These are phyloP conservation scores for Trypanosoma avium DNA, from an alignment of 208 protist genomes.

Conservation along the genomic window DNA sequence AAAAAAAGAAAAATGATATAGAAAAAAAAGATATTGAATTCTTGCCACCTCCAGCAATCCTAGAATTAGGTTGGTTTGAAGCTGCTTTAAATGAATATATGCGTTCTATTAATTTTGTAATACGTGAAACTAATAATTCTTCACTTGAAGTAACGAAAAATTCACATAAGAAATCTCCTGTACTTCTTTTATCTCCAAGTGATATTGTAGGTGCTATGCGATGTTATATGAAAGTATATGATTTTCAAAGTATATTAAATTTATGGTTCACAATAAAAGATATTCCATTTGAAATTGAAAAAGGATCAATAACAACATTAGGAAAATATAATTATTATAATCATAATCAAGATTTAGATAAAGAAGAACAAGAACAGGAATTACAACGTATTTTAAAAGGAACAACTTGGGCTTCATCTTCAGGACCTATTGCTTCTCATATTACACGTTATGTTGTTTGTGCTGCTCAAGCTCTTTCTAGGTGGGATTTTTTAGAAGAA, in stretches of 20 bases:
- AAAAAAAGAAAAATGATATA: not conserved
- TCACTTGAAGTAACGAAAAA: too few relatives aligned
- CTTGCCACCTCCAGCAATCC: slow-evolving; percentile 23
- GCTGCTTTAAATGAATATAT: slow-evolving; percentile 42
- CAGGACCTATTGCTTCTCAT: slow-evolving; percentile 12
- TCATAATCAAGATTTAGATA: too few relatives aligned
- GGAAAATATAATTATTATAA: not conserved
- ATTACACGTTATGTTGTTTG: slow-evolving; percentile 63
- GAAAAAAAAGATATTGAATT: slow-evolving; percentile 1
- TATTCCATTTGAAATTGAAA: slow-evolving; percentile 11
- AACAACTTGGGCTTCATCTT: not conserved
- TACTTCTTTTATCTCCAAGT: not conserved
- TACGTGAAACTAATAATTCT: too few relatives aligned
- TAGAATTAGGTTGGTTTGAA: slow-evolving; percentile 55
- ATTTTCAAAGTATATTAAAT: slow-evolving; percentile 69
- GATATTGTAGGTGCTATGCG: slow-evolving; percentile 67
- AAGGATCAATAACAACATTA: not conserved
- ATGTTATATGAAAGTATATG: slow-evolving; percentile 57
- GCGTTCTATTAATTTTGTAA: slow-evolving; percentile 14
- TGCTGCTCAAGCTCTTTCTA: slow-evolving; percentile 67
- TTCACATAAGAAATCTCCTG: not conserved
- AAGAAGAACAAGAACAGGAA: not conserved
- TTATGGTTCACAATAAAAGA: slow-evolving; percentile 48
- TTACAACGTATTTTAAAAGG: slow-evolving; percentile 1
- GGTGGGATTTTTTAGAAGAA: slow-evolving; percentile 74